phyloP scores from a whole-genome alignment of 73 alveolate genomes.

The Paramecium caudatum region DNA sequence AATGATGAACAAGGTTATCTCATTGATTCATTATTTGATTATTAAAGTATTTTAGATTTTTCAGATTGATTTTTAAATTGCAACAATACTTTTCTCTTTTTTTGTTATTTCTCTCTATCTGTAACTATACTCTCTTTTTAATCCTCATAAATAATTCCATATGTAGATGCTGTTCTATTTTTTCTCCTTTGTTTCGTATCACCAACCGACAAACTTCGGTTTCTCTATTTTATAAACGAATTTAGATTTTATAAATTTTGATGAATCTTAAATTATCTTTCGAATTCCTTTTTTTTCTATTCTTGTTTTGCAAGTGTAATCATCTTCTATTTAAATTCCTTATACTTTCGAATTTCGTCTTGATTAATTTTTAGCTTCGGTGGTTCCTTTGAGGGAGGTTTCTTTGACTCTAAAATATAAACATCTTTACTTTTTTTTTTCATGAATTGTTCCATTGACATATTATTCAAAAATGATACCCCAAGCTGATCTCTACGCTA shows the following conservation, averaged over 20 bases:
- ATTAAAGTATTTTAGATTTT: neutral
- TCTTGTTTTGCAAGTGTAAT: conserved; percentile 26
- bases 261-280: conserved; percentile 40
- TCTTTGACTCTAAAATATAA: conserved; percentile 44
- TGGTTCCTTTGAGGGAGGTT: neutral
- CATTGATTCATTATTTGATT: conserved; percentile 33
- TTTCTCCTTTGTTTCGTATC: conserved; percentile 14
- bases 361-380: conserved; percentile 16
- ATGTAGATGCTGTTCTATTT: conserved; percentile 36
- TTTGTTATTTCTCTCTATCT: conserved; percentile 5
- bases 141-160: conserved; percentile 53
- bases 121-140: conserved; percentile 18
- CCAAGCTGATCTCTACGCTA: conserved; percentile 57
- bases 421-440: conserved; percentile 33
- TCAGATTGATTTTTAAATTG: conserved; percentile 19
- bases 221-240: conserved; percentile 14
- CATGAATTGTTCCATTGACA: neutral
- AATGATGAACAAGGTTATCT: conserved; percentile 44
- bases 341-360: conserved; percentile 13
- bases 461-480: conserved; percentile 31
- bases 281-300: neutral
- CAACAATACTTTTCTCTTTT: conserved; percentile 45
- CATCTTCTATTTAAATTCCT: conserved; percentile 11
- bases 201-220: conserved; percentile 50
- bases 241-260: conserved; percentile 54